A percentile compares a stretch with the other conserved stretches of the same genome.
Evolutionary conservation across 768 basidiomycete genomes (phyloP).

Genomic region (Panaeolus papilionaceus): DNA sequence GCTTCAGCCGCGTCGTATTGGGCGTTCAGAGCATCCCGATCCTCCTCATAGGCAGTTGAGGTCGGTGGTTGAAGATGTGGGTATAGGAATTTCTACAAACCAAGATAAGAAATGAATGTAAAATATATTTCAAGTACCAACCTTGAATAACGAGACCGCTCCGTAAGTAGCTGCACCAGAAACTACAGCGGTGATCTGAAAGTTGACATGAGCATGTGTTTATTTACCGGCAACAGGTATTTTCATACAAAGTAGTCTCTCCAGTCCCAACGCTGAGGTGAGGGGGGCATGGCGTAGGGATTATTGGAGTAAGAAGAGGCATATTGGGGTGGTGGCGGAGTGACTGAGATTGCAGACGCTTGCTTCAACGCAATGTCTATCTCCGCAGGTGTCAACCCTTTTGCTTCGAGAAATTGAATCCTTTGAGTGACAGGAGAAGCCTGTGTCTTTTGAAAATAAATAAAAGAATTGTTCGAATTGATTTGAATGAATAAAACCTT

Average conservation of each 20-base stretch:
- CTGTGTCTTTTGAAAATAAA: conserved; percentile 58
- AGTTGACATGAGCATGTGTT: conserved; percentile 31
- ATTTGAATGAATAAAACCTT: conserved; percentile 51
- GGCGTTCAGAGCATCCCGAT: conserved; percentile 81
- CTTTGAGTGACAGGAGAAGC: conserved; percentile 82
- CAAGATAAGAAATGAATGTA: conserved; percentile 10
- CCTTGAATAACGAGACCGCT: conserved; percentile 79
- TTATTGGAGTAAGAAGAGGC: conserved; percentile 48
- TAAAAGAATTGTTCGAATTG: background rate
- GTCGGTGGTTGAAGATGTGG: conserved; percentile 92
- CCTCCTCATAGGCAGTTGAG: conserved; percentile 87
- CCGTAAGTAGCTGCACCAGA: conserved; percentile 88
- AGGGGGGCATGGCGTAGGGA: conserved; percentile 41
- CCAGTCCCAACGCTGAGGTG: conserved; percentile 85
- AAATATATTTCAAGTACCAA: conserved; percentile 35
- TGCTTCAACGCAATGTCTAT: conserved; percentile 86
- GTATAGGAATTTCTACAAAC: conserved; percentile 81
- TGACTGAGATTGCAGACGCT: conserved; percentile 42
- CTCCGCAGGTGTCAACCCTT: conserved; percentile 84
- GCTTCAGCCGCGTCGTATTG: conserved; percentile 92
- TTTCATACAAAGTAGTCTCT: conserved; percentile 90
- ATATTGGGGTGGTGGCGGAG: conserved; percentile 37
- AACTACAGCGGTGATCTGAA: conserved; percentile 89
- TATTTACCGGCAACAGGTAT: conserved; percentile 22
- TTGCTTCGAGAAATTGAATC: conserved; percentile 94